A percentile compares a stretch with the other conserved stretches of the same genome.
phyloP scores from a whole-genome alignment of 129 eudicot species.

The Gnaphalium uliginosum region DNA sequence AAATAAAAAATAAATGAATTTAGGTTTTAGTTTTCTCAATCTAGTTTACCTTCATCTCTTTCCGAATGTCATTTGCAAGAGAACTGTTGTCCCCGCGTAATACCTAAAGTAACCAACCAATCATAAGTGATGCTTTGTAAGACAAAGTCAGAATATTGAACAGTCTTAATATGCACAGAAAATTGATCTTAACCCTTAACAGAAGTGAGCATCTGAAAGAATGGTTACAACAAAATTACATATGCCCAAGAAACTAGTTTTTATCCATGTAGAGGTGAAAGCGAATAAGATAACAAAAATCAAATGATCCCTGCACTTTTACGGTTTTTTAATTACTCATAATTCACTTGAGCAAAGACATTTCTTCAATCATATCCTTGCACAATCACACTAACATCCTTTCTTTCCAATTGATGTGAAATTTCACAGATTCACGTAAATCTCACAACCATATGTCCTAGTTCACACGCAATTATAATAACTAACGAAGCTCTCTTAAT shows the following conservation, averaged over 20 bases:
- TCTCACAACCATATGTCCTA: too few species aligned
- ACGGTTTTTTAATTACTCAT: too few species aligned
- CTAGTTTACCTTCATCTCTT: constrained; percentile 82
- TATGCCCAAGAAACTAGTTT: background rate
- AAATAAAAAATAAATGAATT: background rate
- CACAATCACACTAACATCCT: too few species aligned
- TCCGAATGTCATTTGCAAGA: constrained; percentile 97
- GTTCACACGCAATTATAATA: too few species aligned
- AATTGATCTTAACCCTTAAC: background rate
- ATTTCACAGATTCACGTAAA: too few species aligned
- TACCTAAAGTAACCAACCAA: constrained; percentile 51
- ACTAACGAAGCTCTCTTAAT: too few species aligned
- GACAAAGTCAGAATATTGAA: background rate
- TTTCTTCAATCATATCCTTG: too few species aligned
- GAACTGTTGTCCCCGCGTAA: constrained; percentile 95
- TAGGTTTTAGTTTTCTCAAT: constrained; percentile 6
- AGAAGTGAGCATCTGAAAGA: background rate
- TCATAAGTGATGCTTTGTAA: background rate
- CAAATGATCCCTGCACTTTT: too few species aligned
- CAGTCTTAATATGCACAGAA: background rate
- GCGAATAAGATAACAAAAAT: too few species aligned
- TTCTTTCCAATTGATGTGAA: too few species aligned
- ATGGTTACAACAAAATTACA: background rate
- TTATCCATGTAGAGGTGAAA: too few species aligned
- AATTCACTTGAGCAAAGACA: too few species aligned